Base-by-base conservation (phyloP, 805 yeast species). In the Aciculoconidium aculeatum region DNA sequence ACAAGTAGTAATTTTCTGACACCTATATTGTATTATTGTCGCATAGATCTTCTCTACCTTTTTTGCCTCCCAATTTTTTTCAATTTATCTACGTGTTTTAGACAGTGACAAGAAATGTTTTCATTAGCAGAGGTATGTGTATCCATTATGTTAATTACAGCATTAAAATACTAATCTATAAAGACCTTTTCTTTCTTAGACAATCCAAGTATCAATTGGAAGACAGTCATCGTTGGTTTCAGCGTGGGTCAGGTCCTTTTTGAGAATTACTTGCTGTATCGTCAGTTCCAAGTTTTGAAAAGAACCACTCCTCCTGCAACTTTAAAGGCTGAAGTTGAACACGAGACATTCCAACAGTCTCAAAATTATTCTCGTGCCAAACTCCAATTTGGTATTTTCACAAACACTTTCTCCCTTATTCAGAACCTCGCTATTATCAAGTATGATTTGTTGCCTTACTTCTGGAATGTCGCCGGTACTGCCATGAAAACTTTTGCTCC, bases 331-430 rank as follows among this genome's bases (percentile, higher is more conserved):
- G 80, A 80, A 36, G 75, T 88, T 31, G 77, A 80, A 30, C 67
- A 72, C 22, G 82, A 80, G 30, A 83, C 90, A 5, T 83, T 83
- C 43, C 65, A 66, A 33, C 81, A 85, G 51, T 74, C 94, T 1
- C 86, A 83, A 47, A 72, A 68, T 16, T 92, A 90, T 53, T 75
- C 90, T 2, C 61, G 80, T 16, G 83, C 95, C 10, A 88, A 88
- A 54, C 72, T 86, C 31, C 64, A 65, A 42, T 85, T 86, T 51
- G 68, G 79, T 1, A 63, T 84, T 27, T 54, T 81, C 29, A 54
- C 72, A 15, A 70, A 74, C 15, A 42, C 72, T 9, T 70, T 66
- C 45, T 57, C 70, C 4, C 58, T 80, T 23, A 41, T 70, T 9
- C 73, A 79, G 49, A 80, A 79, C 45, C 45, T 78, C 23, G 67